Percentiles rank a stretch among this genome's conserved stretches.
Evolutionary conservation across 78 protist genomes (phyloP).

Genomic region (Bodo saltans): DNA sequence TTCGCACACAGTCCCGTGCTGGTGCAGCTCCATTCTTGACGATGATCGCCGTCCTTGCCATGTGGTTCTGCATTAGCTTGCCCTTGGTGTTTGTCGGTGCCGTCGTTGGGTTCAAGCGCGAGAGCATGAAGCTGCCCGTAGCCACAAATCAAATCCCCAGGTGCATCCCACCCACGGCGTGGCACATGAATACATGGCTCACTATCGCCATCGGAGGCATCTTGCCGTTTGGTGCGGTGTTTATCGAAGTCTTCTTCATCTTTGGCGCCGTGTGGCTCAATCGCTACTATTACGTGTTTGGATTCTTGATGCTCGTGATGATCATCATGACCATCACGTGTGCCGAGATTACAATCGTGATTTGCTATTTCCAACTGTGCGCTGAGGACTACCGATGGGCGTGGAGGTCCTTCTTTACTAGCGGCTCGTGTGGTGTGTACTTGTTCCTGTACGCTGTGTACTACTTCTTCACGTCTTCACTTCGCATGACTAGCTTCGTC

Average conservation of each 20-base stretch:
- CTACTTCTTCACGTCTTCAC: slow-evolving; percentile 69
- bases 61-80: slow-evolving; percentile 78
- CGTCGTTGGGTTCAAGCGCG: slow-evolving; percentile 77
- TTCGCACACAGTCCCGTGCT: slow-evolving; percentile 40
- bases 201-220: slow-evolving; percentile 72
- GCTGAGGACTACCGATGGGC: slow-evolving; percentile 91
- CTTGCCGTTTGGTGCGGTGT: slow-evolving; percentile 75
- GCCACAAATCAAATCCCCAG: slow-evolving; percentile 88
- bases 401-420: slow-evolving; percentile 91
- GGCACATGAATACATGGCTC: slow-evolving; percentile 81
- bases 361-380: slow-evolving; percentile 56
- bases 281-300: slow-evolving; percentile 31
- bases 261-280: slow-evolving; percentile 60
- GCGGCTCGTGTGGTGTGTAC: slow-evolving; percentile 81
- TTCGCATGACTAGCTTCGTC: not conserved
- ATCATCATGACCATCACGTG: slow-evolving; percentile 43
- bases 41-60: slow-evolving; percentile 41
- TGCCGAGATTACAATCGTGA: slow-evolving; percentile 75
- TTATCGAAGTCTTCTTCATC: slow-evolving; percentile 80
- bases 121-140: slow-evolving; percentile 56
- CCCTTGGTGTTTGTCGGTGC: slow-evolving; percentile 83
- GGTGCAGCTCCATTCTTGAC: slow-evolving; percentile 64
- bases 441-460: slow-evolving; percentile 81
- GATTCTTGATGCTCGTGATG: slow-evolving; percentile 44
- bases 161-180: slow-evolving; percentile 76